Percentiles rank a stretch among this genome's conserved stretches.
Conservation (phyloP, 2,329 filamentous ascomycete species). For the Peltaster fructicola region DNA sequence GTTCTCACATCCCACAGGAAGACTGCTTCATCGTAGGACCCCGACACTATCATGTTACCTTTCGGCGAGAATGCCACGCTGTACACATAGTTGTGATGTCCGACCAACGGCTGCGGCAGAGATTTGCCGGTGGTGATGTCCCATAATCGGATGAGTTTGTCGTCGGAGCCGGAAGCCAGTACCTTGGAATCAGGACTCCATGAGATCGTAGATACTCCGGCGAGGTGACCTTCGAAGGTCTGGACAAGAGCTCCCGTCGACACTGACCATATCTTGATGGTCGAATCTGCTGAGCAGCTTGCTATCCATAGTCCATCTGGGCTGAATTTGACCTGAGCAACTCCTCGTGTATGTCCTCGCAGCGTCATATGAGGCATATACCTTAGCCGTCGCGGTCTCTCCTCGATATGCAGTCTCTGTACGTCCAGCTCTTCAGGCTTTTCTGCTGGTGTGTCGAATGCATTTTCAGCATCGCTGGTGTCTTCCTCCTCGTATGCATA, state of each 20-base stretch:
- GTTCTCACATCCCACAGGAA: slow-evolving; percentile 93
- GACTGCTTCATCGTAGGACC: slow-evolving; percentile 92
- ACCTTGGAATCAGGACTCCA: slow-evolving; percentile 83
- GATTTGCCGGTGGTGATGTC: slow-evolving; percentile 45
- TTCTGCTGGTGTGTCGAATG: no score
- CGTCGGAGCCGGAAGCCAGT: slow-evolving; percentile 80
- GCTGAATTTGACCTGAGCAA: slow-evolving; percentile 78
- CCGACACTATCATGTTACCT: slow-evolving; percentile 88
- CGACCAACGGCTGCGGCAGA: slow-evolving; percentile 47
- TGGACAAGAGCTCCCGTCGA: slow-evolving; percentile 62
- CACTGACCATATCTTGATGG: slow-evolving; percentile 81
- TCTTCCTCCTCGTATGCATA: slow-evolving; percentile 1
- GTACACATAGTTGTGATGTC: slow-evolving; percentile 94
- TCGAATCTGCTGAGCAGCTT: slow-evolving; percentile 69
- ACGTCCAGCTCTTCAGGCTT: slow-evolving; percentile 11
- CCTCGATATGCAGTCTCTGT: slow-evolving; percentile 9
- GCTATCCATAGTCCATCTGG: slow-evolving; percentile 83
- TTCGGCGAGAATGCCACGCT: slow-evolving; percentile 92
- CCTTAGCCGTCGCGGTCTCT: slow-evolving; percentile 40
- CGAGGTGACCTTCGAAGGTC: slow-evolving; percentile 82
- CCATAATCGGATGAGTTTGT: slow-evolving; percentile 92
- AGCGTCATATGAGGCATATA: slow-evolving; percentile 56
- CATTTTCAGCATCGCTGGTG: slow-evolving; percentile 1
- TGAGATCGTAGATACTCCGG: slow-evolving; percentile 79
- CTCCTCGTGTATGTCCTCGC: slow-evolving; percentile 57